Evolutionary conservation across 169 alveolate genomes (phyloP).

Genomic region (Toxoplasma gondii): DNA sequence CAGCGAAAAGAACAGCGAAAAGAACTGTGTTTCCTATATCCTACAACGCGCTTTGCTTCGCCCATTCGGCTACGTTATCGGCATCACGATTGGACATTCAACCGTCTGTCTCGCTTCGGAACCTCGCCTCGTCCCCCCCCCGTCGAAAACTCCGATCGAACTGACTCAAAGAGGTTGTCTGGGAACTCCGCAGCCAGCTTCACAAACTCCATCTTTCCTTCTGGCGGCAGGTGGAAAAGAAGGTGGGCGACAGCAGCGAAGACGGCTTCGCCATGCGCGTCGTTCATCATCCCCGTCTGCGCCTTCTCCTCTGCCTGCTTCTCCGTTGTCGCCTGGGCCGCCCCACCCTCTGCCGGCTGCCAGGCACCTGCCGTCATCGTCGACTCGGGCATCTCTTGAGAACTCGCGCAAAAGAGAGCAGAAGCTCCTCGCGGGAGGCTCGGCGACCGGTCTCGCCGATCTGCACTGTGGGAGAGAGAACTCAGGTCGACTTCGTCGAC

Average conservation of each 20-base stretch:
- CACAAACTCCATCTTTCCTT: constrained; percentile 26
- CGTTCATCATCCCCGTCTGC: neutral
- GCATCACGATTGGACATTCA: too few species aligned
- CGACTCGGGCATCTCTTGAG: neutral
- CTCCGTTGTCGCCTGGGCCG: neutral
- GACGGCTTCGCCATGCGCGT: constrained; percentile 23
- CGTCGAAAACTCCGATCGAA: too few species aligned
- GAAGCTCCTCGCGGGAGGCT: neutral
- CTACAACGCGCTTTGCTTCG: too few species aligned
- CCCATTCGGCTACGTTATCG: too few species aligned
- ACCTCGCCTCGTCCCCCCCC: too few species aligned
- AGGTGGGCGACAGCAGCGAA: constrained; percentile 36
- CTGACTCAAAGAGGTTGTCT: constrained; percentile 34
- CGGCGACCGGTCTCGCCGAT: neutral
- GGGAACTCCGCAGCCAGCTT: constrained; percentile 38
- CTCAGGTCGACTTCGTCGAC: neutral
- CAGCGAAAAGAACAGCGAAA: too few species aligned
- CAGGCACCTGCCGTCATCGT: neutral
- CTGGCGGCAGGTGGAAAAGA: constrained; percentile 42
- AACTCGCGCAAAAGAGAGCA: neutral
- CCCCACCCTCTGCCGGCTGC: neutral
- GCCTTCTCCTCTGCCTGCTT: too few species aligned
- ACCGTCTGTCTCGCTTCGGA: too few species aligned
- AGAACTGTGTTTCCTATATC: too few species aligned
- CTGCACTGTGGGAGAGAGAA: neutral